These are phyloP conservation scores for Nicotiana obtusifolia DNA, from an alignment of 257 asterid species.

Conservation along the genomic window DNA sequence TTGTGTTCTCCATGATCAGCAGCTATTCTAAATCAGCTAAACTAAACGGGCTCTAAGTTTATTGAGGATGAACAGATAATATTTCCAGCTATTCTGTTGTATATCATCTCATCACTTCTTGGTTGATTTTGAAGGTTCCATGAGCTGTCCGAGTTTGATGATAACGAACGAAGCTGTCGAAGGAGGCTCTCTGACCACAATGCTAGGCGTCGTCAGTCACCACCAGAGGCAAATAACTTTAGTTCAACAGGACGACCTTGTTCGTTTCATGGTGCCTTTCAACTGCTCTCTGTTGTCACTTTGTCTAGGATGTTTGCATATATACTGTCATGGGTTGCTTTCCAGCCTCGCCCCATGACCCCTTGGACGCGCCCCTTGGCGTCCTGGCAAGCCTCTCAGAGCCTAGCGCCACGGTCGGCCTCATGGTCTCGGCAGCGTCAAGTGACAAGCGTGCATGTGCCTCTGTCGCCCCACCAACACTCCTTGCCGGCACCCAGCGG, in stretches of 20 bases:
- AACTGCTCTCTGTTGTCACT: neutral
- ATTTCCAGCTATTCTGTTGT: neutral
- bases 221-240: constrained; percentile 40
- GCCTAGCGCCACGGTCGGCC: too few relatives aligned
- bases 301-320: neutral
- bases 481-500: too few relatives aligned
- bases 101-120: neutral
- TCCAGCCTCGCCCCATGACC: too few relatives aligned
- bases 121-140: constrained; percentile 49
- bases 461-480: too few relatives aligned
- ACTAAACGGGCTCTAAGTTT: too few relatives aligned
- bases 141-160: constrained; percentile 66
- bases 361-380: too few relatives aligned
- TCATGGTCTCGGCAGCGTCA: too few relatives aligned
- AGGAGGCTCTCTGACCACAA: constrained; percentile 75
- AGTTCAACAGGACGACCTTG: constrained; percentile 31
- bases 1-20: neutral
- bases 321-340: too few relatives aligned
- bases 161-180: constrained; percentile 72
- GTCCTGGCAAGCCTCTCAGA: too few relatives aligned
- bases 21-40: neutral
- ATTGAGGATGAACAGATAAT: too few relatives aligned
- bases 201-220: constrained; percentile 73
- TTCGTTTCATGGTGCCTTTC: constrained; percentile 36
- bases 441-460: too few relatives aligned